Evolutionary conservation across 202 grass and related monocot species (phyloP), one percentile per base, ranked within the genome.

Genomic region (Setaria viridis): DNA sequence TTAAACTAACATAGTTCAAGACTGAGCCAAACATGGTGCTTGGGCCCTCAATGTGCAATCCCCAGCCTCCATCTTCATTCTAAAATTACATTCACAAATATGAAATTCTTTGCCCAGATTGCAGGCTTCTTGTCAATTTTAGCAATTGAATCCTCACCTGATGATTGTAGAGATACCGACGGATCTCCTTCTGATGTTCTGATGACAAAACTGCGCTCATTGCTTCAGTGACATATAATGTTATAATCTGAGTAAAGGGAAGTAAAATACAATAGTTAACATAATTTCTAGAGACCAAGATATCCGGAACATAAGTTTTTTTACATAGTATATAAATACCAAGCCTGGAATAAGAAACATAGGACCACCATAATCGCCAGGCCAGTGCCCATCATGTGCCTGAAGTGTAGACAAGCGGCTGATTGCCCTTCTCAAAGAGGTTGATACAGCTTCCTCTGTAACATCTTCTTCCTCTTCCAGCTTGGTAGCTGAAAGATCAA

Each of bases 41-140:
- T 34, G 79, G 85, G 43, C 95, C 93, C 81, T 95, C 93, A 85
- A 95, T 93, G 83, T 98, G 95, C 78, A 98, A 86, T 34, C 95
- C 95, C 91, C 95, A 98, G 21, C 93, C 95, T 58, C 93, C 95
- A 43, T 98, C 91, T 90, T 91, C 78, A 74, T 98, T 98, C 95
- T 98, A 89, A 54, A 79, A 11, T 76, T 47, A 58, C 10, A 79
- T 17, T 62, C 29, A 45, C 25, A 60, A 41, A 67, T 62, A 6
- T n/a, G 35, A 35, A 0, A 35, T 84, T 47, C 25, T 34, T 72
- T 77, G 50, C n/a, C 14, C 19, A 72, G 9, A 41, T 41, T 57
- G 9, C 39, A 73, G 47, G 39, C 39, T 41, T 39, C 21, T 7
- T 82, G 56, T 25, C 17, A 42, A 50, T 56, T 17, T 72, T 81